Conservation (phyloP, 345 rosid genomes). For the Microcos paniculata region DNA sequence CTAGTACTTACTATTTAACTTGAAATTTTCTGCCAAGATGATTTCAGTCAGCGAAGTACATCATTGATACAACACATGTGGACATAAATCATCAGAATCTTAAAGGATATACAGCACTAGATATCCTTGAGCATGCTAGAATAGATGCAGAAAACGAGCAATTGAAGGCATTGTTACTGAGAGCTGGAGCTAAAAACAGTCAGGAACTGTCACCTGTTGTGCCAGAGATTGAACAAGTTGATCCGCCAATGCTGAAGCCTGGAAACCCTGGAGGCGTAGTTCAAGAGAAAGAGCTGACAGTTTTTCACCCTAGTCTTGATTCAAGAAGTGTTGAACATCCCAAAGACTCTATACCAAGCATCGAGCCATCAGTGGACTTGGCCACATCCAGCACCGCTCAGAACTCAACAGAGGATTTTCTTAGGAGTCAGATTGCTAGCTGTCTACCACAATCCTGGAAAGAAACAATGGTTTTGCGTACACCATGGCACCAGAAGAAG, state of each 20-base stretch:
- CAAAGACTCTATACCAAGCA: background rate
- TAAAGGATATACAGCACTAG: background rate
- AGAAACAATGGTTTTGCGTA: background rate
- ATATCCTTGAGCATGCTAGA: background rate
- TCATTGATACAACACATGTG: background rate
- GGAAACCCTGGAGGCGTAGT: background rate
- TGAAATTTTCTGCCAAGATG: background rate
- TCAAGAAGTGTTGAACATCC: background rate
- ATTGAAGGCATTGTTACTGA: background rate
- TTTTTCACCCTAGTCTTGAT: background rate
- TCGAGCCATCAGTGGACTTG: background rate
- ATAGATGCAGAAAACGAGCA: background rate
- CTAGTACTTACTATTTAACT: background rate
- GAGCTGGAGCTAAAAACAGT: background rate
- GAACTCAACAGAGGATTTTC: background rate
- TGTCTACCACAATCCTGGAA: background rate
- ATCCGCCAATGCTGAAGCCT: background rate
- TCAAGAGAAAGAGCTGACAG: background rate
- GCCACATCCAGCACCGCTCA: background rate
- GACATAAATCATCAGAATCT: conserved; percentile 3
- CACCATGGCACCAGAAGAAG: background rate
- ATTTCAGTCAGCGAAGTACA: background rate
- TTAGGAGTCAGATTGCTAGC: background rate
- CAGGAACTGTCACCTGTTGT: background rate
- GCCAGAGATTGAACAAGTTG: background rate